These are phyloP conservation scores for Rubroboletus satanas DNA, from an alignment of 768 basidiomycete genomes.

Conservation along the genomic window DNA sequence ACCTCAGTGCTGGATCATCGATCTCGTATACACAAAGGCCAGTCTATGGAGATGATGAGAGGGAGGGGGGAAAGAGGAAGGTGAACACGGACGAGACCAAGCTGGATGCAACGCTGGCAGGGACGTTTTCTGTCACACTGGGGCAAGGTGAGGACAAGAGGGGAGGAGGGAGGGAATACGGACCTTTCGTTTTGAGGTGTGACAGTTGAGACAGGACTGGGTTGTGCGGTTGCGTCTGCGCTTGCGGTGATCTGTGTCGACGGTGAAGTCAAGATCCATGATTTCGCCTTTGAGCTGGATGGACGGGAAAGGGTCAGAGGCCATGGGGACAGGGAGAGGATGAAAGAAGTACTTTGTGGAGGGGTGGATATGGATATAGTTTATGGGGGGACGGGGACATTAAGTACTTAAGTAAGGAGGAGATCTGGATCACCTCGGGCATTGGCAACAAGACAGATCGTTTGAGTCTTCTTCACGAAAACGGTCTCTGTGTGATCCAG, in stretches of 20 bases:
- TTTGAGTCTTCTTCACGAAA: constrained; percentile 33
- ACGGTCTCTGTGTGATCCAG: constrained; percentile 33
- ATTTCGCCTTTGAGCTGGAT: constrained; percentile 71
- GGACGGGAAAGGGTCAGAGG: constrained; percentile 48
- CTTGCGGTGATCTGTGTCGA: constrained; percentile 74
- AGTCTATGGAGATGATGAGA: constrained; percentile 46
- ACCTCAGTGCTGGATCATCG: constrained; percentile 83
- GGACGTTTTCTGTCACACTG: constrained; percentile 88
- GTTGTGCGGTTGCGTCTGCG: constrained; percentile 89
- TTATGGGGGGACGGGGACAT: constrained; percentile 46
- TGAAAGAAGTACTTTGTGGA: constrained; percentile 42
- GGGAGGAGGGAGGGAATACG: constrained; percentile 14
- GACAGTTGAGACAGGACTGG: constrained; percentile 83
- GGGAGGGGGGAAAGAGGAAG: background rate
- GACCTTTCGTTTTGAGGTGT: constrained; percentile 92
- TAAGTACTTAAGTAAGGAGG: constrained; percentile 47
- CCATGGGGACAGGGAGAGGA: constrained; percentile 39
- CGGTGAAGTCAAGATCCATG: constrained; percentile 72
- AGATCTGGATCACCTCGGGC: constrained; percentile 48
- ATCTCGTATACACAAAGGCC: constrained; percentile 95
- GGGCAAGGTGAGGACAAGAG: constrained; percentile 7
- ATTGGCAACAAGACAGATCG: constrained; percentile 31
- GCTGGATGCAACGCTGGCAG: constrained; percentile 85
- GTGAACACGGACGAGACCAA: constrained; percentile 62
- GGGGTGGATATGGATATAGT: constrained; percentile 49